phyloP scores from a whole-genome alignment of 1,284 basidiomycete species.

The Tausonia pullulans region DNA sequence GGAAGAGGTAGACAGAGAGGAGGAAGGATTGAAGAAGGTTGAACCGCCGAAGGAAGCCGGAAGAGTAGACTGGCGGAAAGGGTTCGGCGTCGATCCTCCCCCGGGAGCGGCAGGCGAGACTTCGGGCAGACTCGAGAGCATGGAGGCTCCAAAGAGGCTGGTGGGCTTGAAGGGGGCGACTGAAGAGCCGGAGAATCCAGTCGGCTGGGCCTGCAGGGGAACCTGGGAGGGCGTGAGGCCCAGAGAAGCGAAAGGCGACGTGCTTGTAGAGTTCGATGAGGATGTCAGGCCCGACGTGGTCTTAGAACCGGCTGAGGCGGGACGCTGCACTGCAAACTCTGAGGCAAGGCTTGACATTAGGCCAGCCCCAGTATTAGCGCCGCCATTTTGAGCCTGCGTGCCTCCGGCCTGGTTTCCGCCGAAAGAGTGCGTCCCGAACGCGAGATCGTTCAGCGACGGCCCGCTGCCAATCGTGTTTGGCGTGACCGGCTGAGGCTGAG shows the following conservation, averaged over 20 bases:
- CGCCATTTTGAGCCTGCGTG: constrained; percentile 23
- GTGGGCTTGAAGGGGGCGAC: constrained; percentile 85
- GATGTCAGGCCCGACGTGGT: not conserved
- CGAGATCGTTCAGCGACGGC: constrained; percentile 70
- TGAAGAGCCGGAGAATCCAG: constrained; percentile 56
- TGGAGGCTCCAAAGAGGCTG: constrained; percentile 70
- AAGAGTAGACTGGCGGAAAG: constrained; percentile 12
- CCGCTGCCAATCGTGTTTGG: constrained; percentile 36
- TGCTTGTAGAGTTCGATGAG: not conserved
- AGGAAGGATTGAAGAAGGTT: not conserved
- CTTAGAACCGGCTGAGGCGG: not conserved
- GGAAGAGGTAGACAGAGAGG: not conserved
- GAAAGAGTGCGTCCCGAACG: constrained; percentile 34
- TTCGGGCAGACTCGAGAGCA: constrained; percentile 65
- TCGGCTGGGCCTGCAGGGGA: constrained; percentile 56
- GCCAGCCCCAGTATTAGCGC: constrained; percentile 23
- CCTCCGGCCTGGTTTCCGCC: not conserved
- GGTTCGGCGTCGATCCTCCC: constrained; percentile 2
- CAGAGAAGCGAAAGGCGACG: not conserved
- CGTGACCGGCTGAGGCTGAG: constrained; percentile 6
- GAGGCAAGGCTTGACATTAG: constrained; percentile 15
- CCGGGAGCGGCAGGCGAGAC: not conserved
- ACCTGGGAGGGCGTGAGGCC: not conserved
- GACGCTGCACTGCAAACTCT: constrained; percentile 25
- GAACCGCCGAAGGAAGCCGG: not conserved